Evolutionary conservation across 2,329 filamentous ascomycete genomes (phyloP), one percentile per base, ranked within the genome.

Genomic region (Raffaelea albimanens): DNA sequence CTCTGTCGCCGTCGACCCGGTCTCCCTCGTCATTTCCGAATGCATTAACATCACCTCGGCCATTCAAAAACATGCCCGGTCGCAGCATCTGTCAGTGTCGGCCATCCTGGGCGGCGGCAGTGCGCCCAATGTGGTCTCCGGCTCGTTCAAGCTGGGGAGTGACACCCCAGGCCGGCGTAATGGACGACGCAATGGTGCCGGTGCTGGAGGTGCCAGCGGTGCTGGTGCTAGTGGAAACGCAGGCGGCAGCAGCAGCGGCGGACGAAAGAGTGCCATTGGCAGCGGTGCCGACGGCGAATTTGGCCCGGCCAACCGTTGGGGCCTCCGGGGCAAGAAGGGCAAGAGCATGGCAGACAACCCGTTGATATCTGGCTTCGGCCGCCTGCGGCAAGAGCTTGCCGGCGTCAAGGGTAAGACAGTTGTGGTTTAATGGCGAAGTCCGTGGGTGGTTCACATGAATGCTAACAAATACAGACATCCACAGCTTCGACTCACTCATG

Each of bases 291-390:
- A 61, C 23, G 59, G 56, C n/a, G 73, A 78, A 42, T 65, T 69
- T 42, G 77, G 75, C 18, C 70, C 89, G 50, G 80, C 84, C 31
- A 94, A 89, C 62, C 76, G 91, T 67, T 98, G 93, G 93, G 91
- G 93, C 0, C 67, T 97, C 51, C 76, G 93, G 51, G 93, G 91
- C 31, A 95, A 95, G 76, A 95, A 89, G 68, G 91, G 90, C 45
- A 95, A 91, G 72, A 95, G 88, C 70, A 85, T 96, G 76, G 89
- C 96, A 67, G 93, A 97, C 66, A 95, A 97, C 59, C 93, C 93
- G 36, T 75, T 98, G 58, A 95, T 98, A 71, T 85, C 89, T 53
- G 91, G 88, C 14, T 98, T 98, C 68, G 88, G 90, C 44, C 85
- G 88, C 58, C 69, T 98, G 55, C 80, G 93, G 51, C 84, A 86